Percentiles rank a stretch among this genome's conserved stretches.
Conservation (phyloP, 1,284 basidiomycete genomes). For the Marasmius fiardii region DNA sequence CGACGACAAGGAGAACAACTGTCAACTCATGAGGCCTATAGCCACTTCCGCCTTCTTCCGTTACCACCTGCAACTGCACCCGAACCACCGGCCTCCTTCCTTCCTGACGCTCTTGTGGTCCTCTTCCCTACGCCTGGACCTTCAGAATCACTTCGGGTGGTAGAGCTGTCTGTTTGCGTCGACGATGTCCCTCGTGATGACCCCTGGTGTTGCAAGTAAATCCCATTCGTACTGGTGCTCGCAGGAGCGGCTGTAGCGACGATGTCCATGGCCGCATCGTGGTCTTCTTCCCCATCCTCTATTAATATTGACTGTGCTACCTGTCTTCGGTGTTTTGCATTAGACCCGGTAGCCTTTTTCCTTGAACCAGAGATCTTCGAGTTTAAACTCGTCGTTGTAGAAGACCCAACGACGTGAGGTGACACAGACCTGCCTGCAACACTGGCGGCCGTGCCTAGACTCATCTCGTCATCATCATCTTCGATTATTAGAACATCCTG, state of each 20-base stretch:
- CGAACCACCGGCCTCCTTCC: constrained; percentile 3
- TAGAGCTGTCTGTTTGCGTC: not conserved
- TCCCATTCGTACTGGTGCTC: not conserved
- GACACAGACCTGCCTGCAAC: not conserved
- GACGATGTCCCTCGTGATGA: not conserved
- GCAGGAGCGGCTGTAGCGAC: not conserved
- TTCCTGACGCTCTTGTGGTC: constrained; percentile 1
- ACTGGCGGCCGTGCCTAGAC: not conserved
- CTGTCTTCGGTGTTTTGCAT: not conserved
- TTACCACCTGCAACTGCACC: not conserved
- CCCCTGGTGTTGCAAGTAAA: not conserved
- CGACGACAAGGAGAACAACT: too few species aligned
- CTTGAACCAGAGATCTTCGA: not conserved
- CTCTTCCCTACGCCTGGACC: not conserved
- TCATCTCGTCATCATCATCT: not conserved
- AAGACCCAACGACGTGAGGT: not conserved
- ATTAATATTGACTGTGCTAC: not conserved
- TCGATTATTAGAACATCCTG: not conserved
- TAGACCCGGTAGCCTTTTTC: not conserved
- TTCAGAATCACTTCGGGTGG: not conserved
- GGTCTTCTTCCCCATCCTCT: not conserved
- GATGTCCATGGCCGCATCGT: not conserved
- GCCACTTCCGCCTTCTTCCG: constrained; percentile 1
- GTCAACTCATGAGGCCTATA: not conserved
- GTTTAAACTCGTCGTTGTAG: not conserved